Conservation (phyloP, 192 early-diverging fungal genomes). For the Thoreauomyces humboldtii region DNA sequence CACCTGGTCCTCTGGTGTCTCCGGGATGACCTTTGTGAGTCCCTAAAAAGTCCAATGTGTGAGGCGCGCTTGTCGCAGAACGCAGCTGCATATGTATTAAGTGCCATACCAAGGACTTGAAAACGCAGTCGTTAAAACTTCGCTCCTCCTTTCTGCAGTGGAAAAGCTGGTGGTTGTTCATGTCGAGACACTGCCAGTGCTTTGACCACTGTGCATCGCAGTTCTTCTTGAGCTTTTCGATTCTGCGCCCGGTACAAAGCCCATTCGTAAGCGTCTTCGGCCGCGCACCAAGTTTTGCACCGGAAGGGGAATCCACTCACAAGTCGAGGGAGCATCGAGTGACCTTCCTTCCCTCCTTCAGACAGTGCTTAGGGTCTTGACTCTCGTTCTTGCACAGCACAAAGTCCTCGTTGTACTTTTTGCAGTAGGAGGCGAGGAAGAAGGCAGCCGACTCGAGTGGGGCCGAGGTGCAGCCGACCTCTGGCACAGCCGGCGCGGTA, state of each 20-base stretch:
- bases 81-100: not conserved
- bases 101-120: slow-evolving; percentile 74
- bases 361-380: slow-evolving; percentile 84
- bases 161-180: slow-evolving; percentile 84
- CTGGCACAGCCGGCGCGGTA: slow-evolving; percentile 67
- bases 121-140: slow-evolving; percentile 84
- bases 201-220: slow-evolving; percentile 82
- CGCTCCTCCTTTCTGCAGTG: slow-evolving; percentile 76
- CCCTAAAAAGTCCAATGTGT: slow-evolving; percentile 34
- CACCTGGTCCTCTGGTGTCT: slow-evolving; percentile 52
- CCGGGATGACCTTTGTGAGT: slow-evolving; percentile 52
- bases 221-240: slow-evolving; percentile 84
- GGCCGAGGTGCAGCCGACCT: slow-evolving; percentile 89
- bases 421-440: slow-evolving; percentile 81
- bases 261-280: too few species aligned
- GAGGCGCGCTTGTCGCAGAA: too few species aligned
- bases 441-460: slow-evolving; percentile 92
- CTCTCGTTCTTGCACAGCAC: slow-evolving; percentile 95
- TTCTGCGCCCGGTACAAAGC: slow-evolving; percentile 53
- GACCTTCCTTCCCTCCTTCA: slow-evolving; percentile 92
- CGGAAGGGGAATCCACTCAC: too few species aligned
- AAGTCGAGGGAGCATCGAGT: slow-evolving; percentile 89
- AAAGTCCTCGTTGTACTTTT: slow-evolving; percentile 92
- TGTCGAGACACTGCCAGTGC: slow-evolving; percentile 92
- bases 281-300: too few species aligned